Evolutionary conservation across 225 moss, liverwort and hornwort species (phyloP), one percentile per base, ranked within the genome.

Genomic region (Asterella californica): DNA sequence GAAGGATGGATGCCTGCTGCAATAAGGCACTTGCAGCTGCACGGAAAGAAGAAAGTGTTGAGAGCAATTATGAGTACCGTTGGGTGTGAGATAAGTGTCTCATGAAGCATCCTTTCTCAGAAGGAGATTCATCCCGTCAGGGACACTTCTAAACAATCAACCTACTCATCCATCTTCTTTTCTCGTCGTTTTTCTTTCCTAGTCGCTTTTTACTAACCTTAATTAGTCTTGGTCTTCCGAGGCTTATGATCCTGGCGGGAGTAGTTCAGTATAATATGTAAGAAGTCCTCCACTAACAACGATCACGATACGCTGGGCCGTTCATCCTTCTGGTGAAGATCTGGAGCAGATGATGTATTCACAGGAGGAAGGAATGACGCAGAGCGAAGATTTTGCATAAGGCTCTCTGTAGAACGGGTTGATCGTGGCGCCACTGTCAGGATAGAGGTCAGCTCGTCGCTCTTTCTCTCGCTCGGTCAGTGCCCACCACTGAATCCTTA

Each of bases 401-500:
- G 21, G 6, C 2, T 9, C 25, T 24, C 0, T 8, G 1, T 0
- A 15, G 64, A 18, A 14, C 64, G 30, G 5, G 9, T 32, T 27
- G 11, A 10, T 64, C 4, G 30, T 71, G 70, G 70, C 24, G 70
- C 46, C 70, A 22, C 25, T 47, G 46, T 71, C 70, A 29, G 64
- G 30, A 6, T 27, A 30, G 46, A 38, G 17, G 46, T 42, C 17
- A 38, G 46, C 12, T 12, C 1, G 18, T 71, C 19, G 70, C 11
- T 38, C 22, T 15, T n/a, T n/a, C 24, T 21, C 24, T 36, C 64
- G 4, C 1, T 65, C 30, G 32, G 24, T 37, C 17, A 25, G 46
- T 71, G 25, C 21, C 25, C 70, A 10, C 46, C 70, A 71, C 46
- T 21, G 70, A 71, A 71, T 46, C 70, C 70, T 71, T 46, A 47